Evolutionary conservation across 2,329 filamentous ascomycete genomes (phyloP).

Genomic region (Pseudocercospora vitis): DNA sequence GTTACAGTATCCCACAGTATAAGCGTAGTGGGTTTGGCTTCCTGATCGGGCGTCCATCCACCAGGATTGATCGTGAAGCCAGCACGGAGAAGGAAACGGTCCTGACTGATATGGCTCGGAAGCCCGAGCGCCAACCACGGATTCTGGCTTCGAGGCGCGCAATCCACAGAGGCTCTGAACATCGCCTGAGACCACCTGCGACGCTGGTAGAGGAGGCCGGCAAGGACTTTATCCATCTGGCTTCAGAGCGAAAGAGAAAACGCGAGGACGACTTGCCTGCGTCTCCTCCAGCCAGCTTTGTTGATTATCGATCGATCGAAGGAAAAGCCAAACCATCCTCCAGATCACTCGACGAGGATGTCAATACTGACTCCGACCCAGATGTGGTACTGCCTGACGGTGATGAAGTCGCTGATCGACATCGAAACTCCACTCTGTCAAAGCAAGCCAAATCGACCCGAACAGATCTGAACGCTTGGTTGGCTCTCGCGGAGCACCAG

Average conservation of each 20-base stretch:
- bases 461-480: conserved; percentile 69
- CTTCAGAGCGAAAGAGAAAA: conserved; percentile 24
- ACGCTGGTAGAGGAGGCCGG: neutral
- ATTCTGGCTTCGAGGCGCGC: conserved; percentile 20
- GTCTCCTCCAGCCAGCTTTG: conserved; percentile 3
- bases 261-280: conserved; percentile 20
- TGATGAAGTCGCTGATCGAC: conserved; percentile 41
- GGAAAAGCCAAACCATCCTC: conserved; percentile 30
- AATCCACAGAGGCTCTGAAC: conserved; percentile 8
- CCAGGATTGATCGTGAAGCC: conserved; percentile 67
- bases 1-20: conserved; percentile 70
- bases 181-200: conserved; percentile 11
- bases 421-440: conserved; percentile 62
- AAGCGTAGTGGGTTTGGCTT: conserved; percentile 66
- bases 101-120: conserved; percentile 8
- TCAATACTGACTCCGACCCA: conserved; percentile 37
- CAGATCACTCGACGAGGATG: conserved; percentile 40
- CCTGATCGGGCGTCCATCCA: conserved; percentile 65
- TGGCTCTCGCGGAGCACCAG: conserved; percentile 77
- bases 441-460: conserved; percentile 65
- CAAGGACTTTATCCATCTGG: conserved; percentile 25
- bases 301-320: conserved; percentile 44
- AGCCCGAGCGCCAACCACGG: conserved; percentile 7
- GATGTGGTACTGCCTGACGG: conserved; percentile 15
- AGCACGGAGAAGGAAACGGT: conserved; percentile 48